phyloP scores from a whole-genome alignment of 805 yeast genomes.

The Yarrowia alimentaria region DNA sequence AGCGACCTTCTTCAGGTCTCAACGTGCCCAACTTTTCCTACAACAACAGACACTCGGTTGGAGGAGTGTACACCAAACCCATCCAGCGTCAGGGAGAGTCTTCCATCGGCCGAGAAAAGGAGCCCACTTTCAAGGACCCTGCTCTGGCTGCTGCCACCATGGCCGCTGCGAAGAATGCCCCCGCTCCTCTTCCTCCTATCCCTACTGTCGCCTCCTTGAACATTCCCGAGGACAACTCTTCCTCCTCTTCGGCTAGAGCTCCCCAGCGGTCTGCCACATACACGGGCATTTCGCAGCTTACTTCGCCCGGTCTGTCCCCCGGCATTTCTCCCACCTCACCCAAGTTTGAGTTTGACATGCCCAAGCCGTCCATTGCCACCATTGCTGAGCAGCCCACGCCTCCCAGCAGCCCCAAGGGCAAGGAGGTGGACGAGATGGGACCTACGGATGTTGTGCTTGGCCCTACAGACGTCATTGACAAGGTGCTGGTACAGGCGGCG shows the following conservation, averaged over 20 bases:
- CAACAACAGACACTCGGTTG: conserved; percentile 22
- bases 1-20: neutral
- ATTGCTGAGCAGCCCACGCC: conserved; percentile 29
- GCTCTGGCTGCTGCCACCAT: neutral
- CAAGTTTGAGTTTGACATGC: conserved; percentile 10
- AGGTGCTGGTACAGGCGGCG: no score
- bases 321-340: conserved; percentile 3
- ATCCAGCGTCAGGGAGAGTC: conserved; percentile 18
- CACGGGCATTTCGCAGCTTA: conserved; percentile 10
- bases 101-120: no score
- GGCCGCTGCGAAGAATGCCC: neutral
- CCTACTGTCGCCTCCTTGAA: conserved; percentile 8
- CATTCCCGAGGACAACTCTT: conserved; percentile 16
- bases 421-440: no score
- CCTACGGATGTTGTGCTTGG: no score
- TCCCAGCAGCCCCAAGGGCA: conserved; percentile 27
- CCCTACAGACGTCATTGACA: no score
- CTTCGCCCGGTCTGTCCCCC: neutral
- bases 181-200: neutral
- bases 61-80: conserved; percentile 11
- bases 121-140: no score
- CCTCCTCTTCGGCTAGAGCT: neutral
- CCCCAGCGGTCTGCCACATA: conserved; percentile 16
- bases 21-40: conserved; percentile 23
- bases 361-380: conserved; percentile 20